Conservation (phyloP, 441 rosid species). For the Euphorbia corollata region DNA sequence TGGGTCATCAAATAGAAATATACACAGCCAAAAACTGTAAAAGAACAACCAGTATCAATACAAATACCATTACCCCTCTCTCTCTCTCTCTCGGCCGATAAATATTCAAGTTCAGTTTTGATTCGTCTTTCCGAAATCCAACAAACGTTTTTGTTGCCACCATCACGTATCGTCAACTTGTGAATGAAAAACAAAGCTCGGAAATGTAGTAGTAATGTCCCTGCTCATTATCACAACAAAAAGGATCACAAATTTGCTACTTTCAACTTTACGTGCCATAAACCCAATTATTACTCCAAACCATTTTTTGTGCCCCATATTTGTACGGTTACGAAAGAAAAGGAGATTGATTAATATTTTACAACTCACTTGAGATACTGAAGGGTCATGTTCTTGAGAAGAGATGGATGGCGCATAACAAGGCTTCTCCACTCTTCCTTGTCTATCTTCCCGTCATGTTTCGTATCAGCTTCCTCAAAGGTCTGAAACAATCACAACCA, state of each 20-base stretch:
- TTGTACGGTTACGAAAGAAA: too few species aligned
- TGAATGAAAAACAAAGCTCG: slow-evolving; percentile 88
- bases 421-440: slow-evolving; percentile 96
- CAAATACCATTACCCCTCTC: slow-evolving; percentile 3
- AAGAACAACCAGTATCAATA: slow-evolving; percentile 11
- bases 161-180: slow-evolving; percentile 60
- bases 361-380: slow-evolving; percentile 78
- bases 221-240: slow-evolving; percentile 27
- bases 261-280: background rate
- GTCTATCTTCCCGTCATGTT: slow-evolving; percentile 86
- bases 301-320: too few species aligned
- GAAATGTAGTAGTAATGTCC: slow-evolving; percentile 87
- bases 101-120: slow-evolving; percentile 10
- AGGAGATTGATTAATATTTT: background rate
- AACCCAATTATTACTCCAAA: too few species aligned
- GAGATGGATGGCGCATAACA: slow-evolving; percentile 75
- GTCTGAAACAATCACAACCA: slow-evolving; percentile 39
- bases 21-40: slow-evolving; percentile 16
- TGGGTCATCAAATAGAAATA: slow-evolving; percentile 4
- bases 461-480: slow-evolving; percentile 92
- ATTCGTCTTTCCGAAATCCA: slow-evolving; percentile 17
- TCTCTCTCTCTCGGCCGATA: slow-evolving; percentile 10
- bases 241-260: background rate
- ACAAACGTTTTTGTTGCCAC: background rate
- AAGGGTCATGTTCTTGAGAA: slow-evolving; percentile 86